These are phyloP conservation scores for Corylus heterophylla DNA, from an alignment of 306 rosid species.

Conservation along the genomic window DNA sequence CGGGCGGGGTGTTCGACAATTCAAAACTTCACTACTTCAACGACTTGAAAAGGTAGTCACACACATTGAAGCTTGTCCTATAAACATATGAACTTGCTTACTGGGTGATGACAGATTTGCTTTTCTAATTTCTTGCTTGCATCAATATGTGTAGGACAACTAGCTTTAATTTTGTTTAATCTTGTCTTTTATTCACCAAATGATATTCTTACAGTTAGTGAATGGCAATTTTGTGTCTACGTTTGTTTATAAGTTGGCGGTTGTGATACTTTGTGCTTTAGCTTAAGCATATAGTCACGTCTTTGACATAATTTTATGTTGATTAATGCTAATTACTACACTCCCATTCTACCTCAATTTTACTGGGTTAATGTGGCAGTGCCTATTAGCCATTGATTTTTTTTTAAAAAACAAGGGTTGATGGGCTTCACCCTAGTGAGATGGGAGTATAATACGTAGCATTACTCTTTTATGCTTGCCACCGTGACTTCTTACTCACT, in stretches of 20 bases:
- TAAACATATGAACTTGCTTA: background rate
- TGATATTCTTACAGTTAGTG: background rate
- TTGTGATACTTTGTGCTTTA: background rate
- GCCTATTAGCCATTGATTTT: too few relatives aligned
- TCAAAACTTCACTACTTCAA: constrained; percentile 89
- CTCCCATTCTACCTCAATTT: too few relatives aligned
- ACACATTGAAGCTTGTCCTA: constrained; percentile 10
- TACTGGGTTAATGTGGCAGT: too few relatives aligned
- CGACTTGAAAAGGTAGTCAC: constrained; percentile 85
- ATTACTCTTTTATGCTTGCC: background rate
- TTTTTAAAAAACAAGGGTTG: too few relatives aligned
- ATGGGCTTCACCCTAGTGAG: too few relatives aligned
- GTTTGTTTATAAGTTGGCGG: too few relatives aligned
- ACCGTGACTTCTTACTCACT: background rate
- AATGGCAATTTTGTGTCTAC: too few relatives aligned
- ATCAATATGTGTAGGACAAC: background rate
- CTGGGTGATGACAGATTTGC: background rate
- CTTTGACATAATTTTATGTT: background rate
- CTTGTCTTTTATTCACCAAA: background rate
- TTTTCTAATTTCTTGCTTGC: background rate
- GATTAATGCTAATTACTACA: too few relatives aligned
- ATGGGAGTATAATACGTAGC: too few relatives aligned
- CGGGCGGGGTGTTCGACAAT: constrained; percentile 88
- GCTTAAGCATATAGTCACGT: background rate
- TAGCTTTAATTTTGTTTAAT: background rate